Conservation (phyloP, 2,329 filamentous ascomycete species). For the Cladosporium sp. region DNA sequence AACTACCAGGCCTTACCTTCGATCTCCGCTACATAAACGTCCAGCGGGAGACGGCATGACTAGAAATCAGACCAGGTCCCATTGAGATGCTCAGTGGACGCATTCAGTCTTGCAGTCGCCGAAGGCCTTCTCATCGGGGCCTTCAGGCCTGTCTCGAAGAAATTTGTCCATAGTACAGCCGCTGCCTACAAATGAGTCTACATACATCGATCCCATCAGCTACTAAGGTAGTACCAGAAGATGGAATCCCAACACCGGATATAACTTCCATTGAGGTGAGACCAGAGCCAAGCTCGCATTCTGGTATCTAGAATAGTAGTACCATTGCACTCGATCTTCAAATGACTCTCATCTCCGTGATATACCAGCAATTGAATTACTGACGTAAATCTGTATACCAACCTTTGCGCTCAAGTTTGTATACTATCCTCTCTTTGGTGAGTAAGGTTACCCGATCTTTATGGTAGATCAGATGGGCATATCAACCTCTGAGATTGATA, state of each 20-base stretch:
- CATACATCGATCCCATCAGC: background rate
- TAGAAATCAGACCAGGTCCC: background rate
- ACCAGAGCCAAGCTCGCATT: background rate
- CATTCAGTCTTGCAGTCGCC: background rate
- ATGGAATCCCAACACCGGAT: background rate
- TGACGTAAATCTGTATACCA: background rate
- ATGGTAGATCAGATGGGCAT: too few species aligned
- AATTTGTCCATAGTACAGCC: background rate
- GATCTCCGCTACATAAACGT: background rate
- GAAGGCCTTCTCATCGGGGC: background rate
- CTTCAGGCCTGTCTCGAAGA: background rate
- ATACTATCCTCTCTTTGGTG: background rate
- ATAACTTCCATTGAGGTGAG: background rate
- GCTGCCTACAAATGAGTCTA: background rate
- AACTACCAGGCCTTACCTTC: background rate
- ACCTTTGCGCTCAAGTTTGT: background rate
- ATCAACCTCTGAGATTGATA: too few species aligned
- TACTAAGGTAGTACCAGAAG: background rate
- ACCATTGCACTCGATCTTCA: background rate
- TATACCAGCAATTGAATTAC: background rate
- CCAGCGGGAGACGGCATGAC: background rate
- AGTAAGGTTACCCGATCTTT: background rate
- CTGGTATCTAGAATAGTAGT: background rate
- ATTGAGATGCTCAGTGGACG: background rate
- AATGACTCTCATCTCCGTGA: background rate